Evolutionary conservation across 176 grass and related monocot species (phyloP), one percentile per base, ranked within the genome.

Genomic region (Triticum monococcum): DNA sequence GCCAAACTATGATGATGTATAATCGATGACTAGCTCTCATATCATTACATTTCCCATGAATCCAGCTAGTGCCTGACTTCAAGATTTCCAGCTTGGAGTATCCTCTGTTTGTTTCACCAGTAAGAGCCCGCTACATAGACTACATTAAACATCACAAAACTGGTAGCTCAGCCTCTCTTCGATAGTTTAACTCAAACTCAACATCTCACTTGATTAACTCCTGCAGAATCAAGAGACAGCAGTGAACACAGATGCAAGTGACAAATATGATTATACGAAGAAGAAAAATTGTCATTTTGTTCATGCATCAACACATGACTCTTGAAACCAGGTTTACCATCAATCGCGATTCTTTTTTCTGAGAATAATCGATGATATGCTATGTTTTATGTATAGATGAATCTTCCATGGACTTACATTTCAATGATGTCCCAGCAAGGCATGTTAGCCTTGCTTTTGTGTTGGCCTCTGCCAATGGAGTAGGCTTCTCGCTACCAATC

Each of bases 401-500:
- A 50, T 28, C 2, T 75, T 80, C 7, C 13, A 1, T 69, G 16
- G 7, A 91, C 94, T 92, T 87, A 98, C 97, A 98, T 91, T 94
- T 98, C 75, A 88, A 26, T 83, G 86, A 92, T 64, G 97, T 86
- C 75, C 94, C 93, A 64, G 97, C 90, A 69, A 98, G 89, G 88
- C 97, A 98, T 13, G 97, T 98, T 72, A 98, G 65, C 73, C 97
- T 93, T 71, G 97, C 91, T 84, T 98, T 96, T 59, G 97, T 98
- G 65, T 96, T 90, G 62, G 79, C 89, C 90, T 98, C 94, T 43
- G 92, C 91, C 72, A 98, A 31, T 41, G 91, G 97, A 90, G 68
- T 82, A 80, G 89, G 64, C 52, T 92, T 98, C 40, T 77, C 90
- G 26, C 43, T 90, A 9, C 92, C 87, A 26, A 83, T 91, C 83